phyloP scores from a whole-genome alignment of 768 basidiomycete species.

The Saitozyma podzolica region DNA sequence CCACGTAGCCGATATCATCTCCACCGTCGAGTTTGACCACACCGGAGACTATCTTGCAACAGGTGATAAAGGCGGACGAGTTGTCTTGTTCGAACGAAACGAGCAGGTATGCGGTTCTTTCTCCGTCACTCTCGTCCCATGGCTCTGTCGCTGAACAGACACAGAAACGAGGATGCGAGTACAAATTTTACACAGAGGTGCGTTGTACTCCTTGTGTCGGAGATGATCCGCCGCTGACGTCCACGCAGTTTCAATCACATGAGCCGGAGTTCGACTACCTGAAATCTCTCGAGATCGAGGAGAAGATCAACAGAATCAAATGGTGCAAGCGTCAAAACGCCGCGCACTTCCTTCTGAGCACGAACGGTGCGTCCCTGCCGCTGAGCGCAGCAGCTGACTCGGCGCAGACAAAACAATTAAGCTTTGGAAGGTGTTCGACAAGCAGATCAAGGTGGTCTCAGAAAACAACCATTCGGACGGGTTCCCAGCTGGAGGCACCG shows the following conservation, averaged over 20 bases:
- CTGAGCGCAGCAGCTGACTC: background rate
- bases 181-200: constrained; percentile 97
- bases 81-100: constrained; percentile 97
- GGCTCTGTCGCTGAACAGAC: constrained; percentile 20
- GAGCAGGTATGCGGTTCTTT: constrained; percentile 68
- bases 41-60: constrained; percentile 99
- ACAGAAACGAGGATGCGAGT: constrained; percentile 99
- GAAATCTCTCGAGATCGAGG: constrained; percentile 99
- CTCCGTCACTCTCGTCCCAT: background rate
- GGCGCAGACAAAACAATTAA: constrained; percentile 96
- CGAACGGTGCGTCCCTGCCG: constrained; percentile 70
- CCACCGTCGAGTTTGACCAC: constrained; percentile 99
- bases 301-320: constrained; percentile 99
- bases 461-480: constrained; percentile 84
- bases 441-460: constrained; percentile 88
- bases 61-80: constrained; percentile 98
- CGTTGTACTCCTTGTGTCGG: constrained; percentile 9
- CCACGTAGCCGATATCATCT: constrained; percentile 93
- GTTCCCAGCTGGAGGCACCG: constrained; percentile 24
- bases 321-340: constrained; percentile 99
- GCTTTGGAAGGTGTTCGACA: constrained; percentile 99
- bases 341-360: constrained; percentile 94
- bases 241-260: constrained; percentile 82
- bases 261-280: constrained; percentile 99
- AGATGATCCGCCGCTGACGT: background rate